Percentiles rank a stretch among this genome's conserved stretches.
Evolutionary conservation across 1,284 basidiomycete genomes (phyloP).

Genomic region (Ceratobasidium sp.): DNA sequence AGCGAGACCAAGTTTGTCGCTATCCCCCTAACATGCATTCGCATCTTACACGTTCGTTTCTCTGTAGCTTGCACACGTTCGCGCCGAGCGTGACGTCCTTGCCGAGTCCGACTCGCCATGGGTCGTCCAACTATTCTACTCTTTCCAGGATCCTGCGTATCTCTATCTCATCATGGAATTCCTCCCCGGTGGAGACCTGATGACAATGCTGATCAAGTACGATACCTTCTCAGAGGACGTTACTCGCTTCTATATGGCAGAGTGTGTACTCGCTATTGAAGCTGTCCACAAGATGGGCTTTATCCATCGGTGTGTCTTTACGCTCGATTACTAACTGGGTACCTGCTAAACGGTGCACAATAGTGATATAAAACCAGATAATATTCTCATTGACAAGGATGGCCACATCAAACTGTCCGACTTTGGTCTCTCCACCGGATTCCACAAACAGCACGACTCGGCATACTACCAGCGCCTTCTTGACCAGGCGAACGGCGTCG

Average conservation of each 20-base stretch:
- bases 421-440: constrained; percentile 94
- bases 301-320: constrained; percentile 84
- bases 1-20: constrained; percentile 88
- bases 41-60: neutral
- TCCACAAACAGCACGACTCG: constrained; percentile 94
- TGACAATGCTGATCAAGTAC: constrained; percentile 99
- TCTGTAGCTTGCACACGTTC: constrained; percentile 90
- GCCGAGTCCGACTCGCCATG: constrained; percentile 98
- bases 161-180: constrained; percentile 99
- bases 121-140: constrained; percentile 98
- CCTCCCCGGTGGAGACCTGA: constrained; percentile 95
- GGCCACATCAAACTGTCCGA: constrained; percentile 97
- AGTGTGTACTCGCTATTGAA: constrained; percentile 97
- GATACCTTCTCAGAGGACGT: constrained; percentile 99
- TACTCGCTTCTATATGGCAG: constrained; percentile 98
- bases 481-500: constrained; percentile 57
- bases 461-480: constrained; percentile 88
- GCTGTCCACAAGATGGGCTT: constrained; percentile 99
- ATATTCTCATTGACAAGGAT: constrained; percentile 94
- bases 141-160: constrained; percentile 96
- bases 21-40: neutral
- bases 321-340: neutral
- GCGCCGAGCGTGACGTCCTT: constrained; percentile 97
- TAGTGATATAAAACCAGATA: constrained; percentile 92
- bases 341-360: constrained; percentile 18